phyloP scores from a whole-genome alignment of 176 grass and related monocot species.

The Avena insularis region DNA sequence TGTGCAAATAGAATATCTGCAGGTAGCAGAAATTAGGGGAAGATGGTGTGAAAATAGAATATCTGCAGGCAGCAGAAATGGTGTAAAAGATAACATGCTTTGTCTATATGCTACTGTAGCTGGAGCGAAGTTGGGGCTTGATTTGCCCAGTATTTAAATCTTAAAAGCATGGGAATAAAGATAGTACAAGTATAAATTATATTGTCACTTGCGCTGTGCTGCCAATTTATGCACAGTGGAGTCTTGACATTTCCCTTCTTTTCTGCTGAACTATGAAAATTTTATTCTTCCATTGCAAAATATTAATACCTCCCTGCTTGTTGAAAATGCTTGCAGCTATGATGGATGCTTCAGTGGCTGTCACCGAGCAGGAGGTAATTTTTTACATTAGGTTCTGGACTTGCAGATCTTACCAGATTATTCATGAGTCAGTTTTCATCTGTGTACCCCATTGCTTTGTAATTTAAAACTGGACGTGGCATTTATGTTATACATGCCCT shows the following conservation, averaged over 20 bases:
- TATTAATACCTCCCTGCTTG: not conserved
- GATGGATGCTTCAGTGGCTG: constrained; percentile 37
- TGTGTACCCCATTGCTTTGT: not conserved
- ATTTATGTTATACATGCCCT: not conserved
- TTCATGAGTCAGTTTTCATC: not conserved
- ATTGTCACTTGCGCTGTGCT: not conserved
- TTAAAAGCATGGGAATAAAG: not conserved
- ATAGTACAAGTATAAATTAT: not conserved
- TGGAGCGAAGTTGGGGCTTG: not conserved
- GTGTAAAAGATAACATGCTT: not conserved
- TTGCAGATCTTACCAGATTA: constrained; percentile 22
- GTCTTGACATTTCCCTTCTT: not conserved
- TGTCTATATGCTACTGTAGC: not conserved
- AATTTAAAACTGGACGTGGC: constrained; percentile 9
- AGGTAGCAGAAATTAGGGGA: not conserved
- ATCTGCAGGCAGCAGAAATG: not conserved
- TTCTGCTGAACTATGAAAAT: not conserved
- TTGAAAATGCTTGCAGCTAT: constrained; percentile 24
- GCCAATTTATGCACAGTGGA: not conserved
- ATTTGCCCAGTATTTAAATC: constrained; percentile 3
- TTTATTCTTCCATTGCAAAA: not conserved
- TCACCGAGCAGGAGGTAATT: constrained; percentile 35
- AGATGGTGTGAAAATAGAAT: not conserved
- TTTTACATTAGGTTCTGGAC: not conserved
- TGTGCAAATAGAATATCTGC: not conserved